A percentile compares a stretch with the other conserved stretches of the same genome.
Evolutionary conservation across 1,139 yeast species (phyloP).

Genomic region (Trichomonascaceae sp.): DNA sequence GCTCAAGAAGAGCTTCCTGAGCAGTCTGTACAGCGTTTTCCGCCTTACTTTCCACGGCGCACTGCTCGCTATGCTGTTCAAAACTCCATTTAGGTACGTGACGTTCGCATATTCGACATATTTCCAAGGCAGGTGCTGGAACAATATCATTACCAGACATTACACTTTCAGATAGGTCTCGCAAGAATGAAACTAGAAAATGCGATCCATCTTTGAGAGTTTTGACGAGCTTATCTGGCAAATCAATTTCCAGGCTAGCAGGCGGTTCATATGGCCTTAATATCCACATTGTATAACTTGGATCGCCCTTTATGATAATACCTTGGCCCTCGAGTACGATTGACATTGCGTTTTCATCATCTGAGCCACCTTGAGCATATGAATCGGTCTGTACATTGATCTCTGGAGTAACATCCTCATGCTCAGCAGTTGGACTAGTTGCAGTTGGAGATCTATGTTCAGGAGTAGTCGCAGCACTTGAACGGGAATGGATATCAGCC

Average conservation of each 20-base stretch:
- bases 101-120: conserved; percentile 89
- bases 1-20: conserved; percentile 77
- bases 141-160: conserved; percentile 51
- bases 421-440: conserved; percentile 5
- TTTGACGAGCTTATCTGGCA: conserved; percentile 62
- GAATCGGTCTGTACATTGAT: conserved; percentile 9
- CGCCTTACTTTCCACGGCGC: conserved; percentile 77
- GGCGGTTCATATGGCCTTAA: conserved; percentile 68
- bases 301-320: conserved; percentile 72
- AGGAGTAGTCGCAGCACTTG: not conserved
- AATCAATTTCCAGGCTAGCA: conserved; percentile 51
- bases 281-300: conserved; percentile 91
- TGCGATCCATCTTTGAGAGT: conserved; percentile 87
- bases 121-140: conserved; percentile 70
- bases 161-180: conserved; percentile 52
- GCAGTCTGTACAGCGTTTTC: conserved; percentile 71
- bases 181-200: conserved; percentile 68
- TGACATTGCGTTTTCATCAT: conserved; percentile 15
- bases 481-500: not conserved
- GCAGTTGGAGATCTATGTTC: not conserved
- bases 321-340: conserved; percentile 90
- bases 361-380: conserved; percentile 10
- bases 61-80: conserved; percentile 83
- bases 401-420: conserved; percentile 8
- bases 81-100: conserved; percentile 96